These are phyloP conservation scores for Protomyces gravidus DNA, from an alignment of 1,139 yeast genomes.

Conservation along the genomic window DNA sequence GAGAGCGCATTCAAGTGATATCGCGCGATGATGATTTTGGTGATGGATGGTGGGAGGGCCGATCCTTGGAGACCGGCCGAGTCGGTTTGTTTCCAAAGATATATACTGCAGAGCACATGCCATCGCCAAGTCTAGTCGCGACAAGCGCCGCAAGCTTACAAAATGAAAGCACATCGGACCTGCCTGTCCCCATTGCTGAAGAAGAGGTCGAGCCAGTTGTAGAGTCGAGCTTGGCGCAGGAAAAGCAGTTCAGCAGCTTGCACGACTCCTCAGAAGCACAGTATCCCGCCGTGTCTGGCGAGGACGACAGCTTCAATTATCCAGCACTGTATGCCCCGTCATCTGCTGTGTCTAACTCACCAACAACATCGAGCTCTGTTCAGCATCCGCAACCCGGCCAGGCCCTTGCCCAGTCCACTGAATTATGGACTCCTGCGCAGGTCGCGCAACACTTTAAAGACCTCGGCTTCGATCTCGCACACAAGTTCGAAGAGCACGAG, in stretches of 20 bases:
- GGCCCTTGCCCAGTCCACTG: constrained; percentile 48
- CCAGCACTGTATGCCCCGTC: not conserved
- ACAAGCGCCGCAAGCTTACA: not conserved
- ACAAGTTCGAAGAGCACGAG: constrained; percentile 78
- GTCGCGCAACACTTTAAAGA: constrained; percentile 72
- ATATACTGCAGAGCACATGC: constrained; percentile 44
- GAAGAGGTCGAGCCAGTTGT: not conserved
- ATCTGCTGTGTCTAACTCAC: constrained; percentile 2
- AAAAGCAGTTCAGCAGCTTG: not conserved
- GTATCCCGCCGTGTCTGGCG: not conserved
- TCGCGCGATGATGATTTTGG: constrained; percentile 90
- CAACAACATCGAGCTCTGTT: too few relatives aligned
- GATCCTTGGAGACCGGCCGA: constrained; percentile 51
- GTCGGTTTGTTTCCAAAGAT: constrained; percentile 89
- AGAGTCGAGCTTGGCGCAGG: not conserved
- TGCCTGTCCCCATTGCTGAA: constrained; percentile 11
- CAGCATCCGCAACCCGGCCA: constrained; percentile 48
- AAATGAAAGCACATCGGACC: not conserved
- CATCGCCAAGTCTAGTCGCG: not conserved
- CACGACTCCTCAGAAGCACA: not conserved
- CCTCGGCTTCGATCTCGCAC: constrained; percentile 67
- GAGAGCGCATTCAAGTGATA: constrained; percentile 81
- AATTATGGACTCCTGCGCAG: constrained; percentile 77
- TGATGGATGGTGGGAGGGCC: constrained; percentile 87
- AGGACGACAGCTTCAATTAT: not conserved